A percentile compares a stretch with the other conserved stretches of the same genome.
These are phyloP conservation scores for Scenedesmus sp. DNA, from an alignment of 163 green algal genomes.

Conservation along the genomic window DNA sequence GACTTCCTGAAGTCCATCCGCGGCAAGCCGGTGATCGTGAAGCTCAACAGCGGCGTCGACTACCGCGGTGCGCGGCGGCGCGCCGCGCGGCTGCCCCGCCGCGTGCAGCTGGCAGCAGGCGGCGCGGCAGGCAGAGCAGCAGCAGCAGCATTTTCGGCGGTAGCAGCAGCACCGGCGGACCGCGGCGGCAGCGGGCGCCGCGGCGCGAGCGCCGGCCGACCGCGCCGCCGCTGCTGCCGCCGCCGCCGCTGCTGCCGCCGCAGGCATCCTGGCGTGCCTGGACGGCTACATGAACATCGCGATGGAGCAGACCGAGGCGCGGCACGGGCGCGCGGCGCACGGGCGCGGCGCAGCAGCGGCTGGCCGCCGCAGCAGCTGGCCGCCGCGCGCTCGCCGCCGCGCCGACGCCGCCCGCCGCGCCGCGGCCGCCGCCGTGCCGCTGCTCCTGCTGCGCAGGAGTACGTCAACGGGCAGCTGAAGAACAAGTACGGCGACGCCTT, in stretches of 20 bases:
- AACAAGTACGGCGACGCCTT: conserved; percentile 99
- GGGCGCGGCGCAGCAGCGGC: too few species aligned
- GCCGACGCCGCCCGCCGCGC: too few species aligned
- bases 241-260: too few species aligned
- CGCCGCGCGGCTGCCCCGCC: conserved; percentile 52
- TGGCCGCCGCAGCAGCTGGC: too few species aligned
- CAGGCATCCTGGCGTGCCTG: conserved; percentile 96
- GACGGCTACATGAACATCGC: conserved; percentile 99
- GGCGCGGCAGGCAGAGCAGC: conserved; percentile 43
- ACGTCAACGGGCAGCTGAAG: conserved; percentile 98
- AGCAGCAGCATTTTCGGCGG: conserved; percentile 39
- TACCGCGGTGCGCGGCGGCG: conserved; percentile 84
- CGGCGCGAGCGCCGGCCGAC: too few species aligned
- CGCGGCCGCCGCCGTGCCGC: too few species aligned
- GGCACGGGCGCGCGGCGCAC: not conserved
- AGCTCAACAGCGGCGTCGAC: conserved; percentile 98
- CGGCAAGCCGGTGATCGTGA: conserved; percentile 96
- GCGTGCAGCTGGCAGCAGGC: conserved; percentile 59
- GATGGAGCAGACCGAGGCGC: conserved; percentile 99
- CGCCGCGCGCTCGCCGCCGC: too few species aligned
- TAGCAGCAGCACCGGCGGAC: not conserved
- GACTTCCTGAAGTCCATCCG: conserved; percentile 98
- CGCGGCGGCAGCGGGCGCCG: too few species aligned
- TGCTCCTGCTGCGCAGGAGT: conserved; percentile 78
- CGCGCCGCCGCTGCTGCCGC: not conserved